Conservation (phyloP, 352 stramenopile species). For the Phytophthora brassicae region DNA sequence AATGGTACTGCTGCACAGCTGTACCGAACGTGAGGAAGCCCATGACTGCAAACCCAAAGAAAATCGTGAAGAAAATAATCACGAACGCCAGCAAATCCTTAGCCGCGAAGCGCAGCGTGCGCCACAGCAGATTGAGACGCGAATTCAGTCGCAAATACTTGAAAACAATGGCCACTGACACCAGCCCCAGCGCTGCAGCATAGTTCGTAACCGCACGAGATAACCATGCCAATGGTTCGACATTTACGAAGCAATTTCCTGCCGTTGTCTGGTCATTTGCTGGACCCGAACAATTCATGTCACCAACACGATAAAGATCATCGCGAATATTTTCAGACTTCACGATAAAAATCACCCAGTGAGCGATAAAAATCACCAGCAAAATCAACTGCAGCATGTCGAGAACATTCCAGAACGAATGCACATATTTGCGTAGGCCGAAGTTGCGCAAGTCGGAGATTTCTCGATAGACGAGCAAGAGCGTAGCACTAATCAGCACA, state of each 20-base stretch:
- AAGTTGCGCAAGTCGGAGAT: constrained; percentile 50
- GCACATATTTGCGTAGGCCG: constrained; percentile 60
- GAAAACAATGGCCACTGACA: constrained; percentile 80
- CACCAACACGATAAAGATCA: constrained; percentile 51
- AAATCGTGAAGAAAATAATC: constrained; percentile 83
- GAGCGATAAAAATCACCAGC: constrained; percentile 60
- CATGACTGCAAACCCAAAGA: constrained; percentile 79
- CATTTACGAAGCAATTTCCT: constrained; percentile 55
- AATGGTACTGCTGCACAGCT: constrained; percentile 67
- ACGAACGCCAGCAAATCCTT: constrained; percentile 78
- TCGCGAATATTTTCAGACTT: constrained; percentile 51
- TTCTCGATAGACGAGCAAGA: constrained; percentile 58
- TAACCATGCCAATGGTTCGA: constrained; percentile 52
- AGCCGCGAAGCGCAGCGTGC: constrained; percentile 69
- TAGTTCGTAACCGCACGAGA: constrained; percentile 60
- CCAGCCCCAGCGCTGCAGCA: constrained; percentile 54
- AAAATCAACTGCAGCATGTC: constrained; percentile 75
- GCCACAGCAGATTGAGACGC: constrained; percentile 77
- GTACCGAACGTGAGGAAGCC: constrained; percentile 75
- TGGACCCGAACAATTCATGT: constrained; percentile 49
- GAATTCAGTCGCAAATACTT: constrained; percentile 82
- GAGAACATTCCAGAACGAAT: constrained; percentile 81
- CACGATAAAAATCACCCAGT: constrained; percentile 61
- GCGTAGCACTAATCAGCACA: constrained; percentile 49
- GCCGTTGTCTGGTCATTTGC: constrained; percentile 48